These are phyloP conservation scores for Mrakia frigida DNA, from an alignment of 768 basidiomycete species.

Conservation along the genomic window DNA sequence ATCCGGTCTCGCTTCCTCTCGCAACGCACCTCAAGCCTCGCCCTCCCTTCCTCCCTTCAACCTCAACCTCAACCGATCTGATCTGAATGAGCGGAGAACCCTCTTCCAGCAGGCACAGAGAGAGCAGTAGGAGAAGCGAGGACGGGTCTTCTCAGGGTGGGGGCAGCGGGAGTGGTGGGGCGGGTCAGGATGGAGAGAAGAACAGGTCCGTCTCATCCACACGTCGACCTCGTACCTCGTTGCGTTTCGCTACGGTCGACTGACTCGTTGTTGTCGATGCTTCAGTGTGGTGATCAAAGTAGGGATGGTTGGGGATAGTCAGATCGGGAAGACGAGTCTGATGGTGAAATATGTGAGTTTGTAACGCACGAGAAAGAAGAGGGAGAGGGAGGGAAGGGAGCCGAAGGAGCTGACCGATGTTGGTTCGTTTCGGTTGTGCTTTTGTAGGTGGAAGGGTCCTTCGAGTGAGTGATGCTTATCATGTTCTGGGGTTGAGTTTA, in stretches of 20 bases:
- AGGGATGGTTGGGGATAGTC: conserved; percentile 96
- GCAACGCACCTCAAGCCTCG: not conserved
- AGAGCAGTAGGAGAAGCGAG: not conserved
- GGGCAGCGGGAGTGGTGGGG: not conserved
- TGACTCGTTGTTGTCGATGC: not conserved
- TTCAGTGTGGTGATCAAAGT: conserved; percentile 90
- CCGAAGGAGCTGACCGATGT: not conserved
- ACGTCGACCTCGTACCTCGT: too few relatives aligned
- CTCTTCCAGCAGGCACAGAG: not conserved
- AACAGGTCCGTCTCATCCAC: not conserved
- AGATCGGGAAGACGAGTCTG: conserved; percentile 77
- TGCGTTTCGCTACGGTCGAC: too few relatives aligned
- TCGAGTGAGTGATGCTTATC: conserved; percentile 20
- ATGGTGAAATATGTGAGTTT: conserved; percentile 91
- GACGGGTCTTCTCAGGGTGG: not conserved
- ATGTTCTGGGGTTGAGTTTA: too few relatives aligned
- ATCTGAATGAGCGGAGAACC: not conserved
- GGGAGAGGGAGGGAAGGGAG: not conserved
- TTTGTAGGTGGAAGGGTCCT: not conserved
- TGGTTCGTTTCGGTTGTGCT: not conserved
- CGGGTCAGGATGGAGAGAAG: conserved; percentile 23
- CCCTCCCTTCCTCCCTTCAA: not conserved
- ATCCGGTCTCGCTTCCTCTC: not conserved
- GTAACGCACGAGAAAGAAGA: not conserved
- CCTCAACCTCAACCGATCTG: not conserved